Base-by-base conservation (phyloP, 164 flowering plant species). In the Euptelea pleiosperma region DNA sequence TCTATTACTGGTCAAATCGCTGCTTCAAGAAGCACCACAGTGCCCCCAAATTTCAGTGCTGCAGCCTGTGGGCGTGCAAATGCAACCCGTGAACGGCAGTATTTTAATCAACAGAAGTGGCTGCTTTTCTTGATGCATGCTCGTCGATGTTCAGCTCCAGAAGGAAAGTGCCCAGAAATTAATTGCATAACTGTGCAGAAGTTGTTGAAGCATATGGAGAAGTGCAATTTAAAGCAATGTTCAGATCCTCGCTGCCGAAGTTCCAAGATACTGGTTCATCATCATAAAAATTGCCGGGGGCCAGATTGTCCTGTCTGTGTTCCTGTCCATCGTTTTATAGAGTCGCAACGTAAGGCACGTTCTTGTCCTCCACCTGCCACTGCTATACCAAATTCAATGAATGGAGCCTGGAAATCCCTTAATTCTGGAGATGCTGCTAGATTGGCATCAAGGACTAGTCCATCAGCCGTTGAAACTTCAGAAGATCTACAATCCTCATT, bases 101-200 rank as follows among this genome's bases (percentile, higher is more conserved):
- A 29, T 48, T 51, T 14, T 50, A 75, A 84, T 62, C 95, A 85
- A 55, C 77, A 53, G 60, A 80, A 73, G 52, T 94, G 96, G 96
- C 73, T 91, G 52, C 73, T 89, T 55, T 82, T 87, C 50, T 55
- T 94, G 69, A 47, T 60, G n/a, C 99, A 94, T 79, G 96, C 97
- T 60, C 86, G 91, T 42, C 54, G 64, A 15, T 94, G 99, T 76
- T 10, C 62, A 40, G 81, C 83, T 24, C 85, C 88, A 19, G 79
- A 77, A 54, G 97, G 97, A 46, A 83, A 78, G 70, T 94, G 99
- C 60, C 80, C 8, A 31, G 87, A 77, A 1, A 49, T 37, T 36
- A 31, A 80, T 57, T 94, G 99, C 60, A 5, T 67, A 8, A 57
- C 36, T 24, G 86, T 34, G 43, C 95, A 82, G 64, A 68, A 75